Base-by-base conservation (phyloP, 495 filamentous ascomycete genomes). In the Neurospora tetrasperma region DNA sequence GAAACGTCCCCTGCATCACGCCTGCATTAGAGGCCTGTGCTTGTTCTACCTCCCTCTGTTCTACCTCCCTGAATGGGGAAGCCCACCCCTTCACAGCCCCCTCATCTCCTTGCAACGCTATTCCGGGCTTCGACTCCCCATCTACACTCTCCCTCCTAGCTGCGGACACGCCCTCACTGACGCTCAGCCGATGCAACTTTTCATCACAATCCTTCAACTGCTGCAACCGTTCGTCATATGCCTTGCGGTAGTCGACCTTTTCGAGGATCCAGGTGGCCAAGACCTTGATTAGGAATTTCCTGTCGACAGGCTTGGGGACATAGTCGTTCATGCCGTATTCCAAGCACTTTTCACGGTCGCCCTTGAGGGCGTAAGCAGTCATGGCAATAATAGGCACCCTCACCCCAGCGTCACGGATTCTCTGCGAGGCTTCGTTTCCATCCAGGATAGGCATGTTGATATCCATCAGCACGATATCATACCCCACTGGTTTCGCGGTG, bases 321-420 rank as follows among this genome's bases (percentile, higher is more conserved):
- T 89, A 90, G 71, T 87, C 88, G 74, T 88, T 84, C 88, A 91
- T 90, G 5, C 89, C 89, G 42, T 85, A 84, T 23, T 87, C 84
- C 11, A 90, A 76, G 74, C 88, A 90, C 9, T 76, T 81, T 70
- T 89, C 88, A 38, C 81, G 83, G 74, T 90, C 89, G 0, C 88
- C 89, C 71, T 88, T 87, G 14, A 90, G 79, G 0, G 89, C 89
- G 74, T 90, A 89, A 0, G 88, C 89, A 0, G 89, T 90, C 80
- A 91, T 85, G 69, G 89, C 89, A 41, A 90, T 83, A 44, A 91
- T 90, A 20, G 89, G 89, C 4, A 88, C 82, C 20, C 81, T 78
- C 1, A 85, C 75, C 9, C 82, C 81, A 11, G 73, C 74, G 9
- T 77, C 74, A 0, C 84, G 72, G 7, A 86, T 85, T 41, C 80